Evolutionary conservation across 1,284 basidiomycete genomes (phyloP).

Genomic region (Puccinia hordei): DNA sequence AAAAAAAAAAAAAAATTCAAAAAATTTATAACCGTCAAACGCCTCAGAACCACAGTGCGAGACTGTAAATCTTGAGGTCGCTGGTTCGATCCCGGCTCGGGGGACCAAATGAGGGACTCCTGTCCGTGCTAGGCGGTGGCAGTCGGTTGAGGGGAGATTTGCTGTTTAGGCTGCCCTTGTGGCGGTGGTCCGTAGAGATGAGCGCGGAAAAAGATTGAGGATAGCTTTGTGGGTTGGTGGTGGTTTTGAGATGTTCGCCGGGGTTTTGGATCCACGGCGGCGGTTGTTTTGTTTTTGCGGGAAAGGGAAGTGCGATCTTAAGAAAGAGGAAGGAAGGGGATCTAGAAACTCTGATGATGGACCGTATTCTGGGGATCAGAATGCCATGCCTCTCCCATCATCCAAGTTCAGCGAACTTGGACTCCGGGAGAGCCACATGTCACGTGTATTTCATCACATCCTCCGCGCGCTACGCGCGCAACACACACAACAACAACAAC

Average conservation of each 20-base stretch:
- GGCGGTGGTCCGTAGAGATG: background rate
- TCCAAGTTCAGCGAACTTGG: background rate
- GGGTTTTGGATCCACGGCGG: slow-evolving; percentile 4
- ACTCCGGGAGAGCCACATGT: background rate
- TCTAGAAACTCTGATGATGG: background rate
- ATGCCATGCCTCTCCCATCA: slow-evolving; percentile 1
- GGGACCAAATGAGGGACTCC: slow-evolving; percentile 14
- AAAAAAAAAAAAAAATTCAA: background rate
- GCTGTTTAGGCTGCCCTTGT: slow-evolving; percentile 3
- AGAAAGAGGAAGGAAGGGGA: background rate
- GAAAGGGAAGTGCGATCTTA: background rate
- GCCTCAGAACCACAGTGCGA: background rate
- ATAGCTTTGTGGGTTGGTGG: background rate
- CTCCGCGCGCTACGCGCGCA: slow-evolving; percentile 4
- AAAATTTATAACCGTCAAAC: background rate
- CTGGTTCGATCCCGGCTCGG: background rate
- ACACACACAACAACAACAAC: slow-evolving; percentile 1
- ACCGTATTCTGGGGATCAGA: background rate
- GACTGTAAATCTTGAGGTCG: slow-evolving; percentile 4
- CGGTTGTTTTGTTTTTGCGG: background rate
- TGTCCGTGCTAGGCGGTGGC: background rate
- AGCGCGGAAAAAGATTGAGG: background rate
- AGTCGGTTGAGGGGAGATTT: background rate
- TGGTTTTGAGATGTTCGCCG: slow-evolving; percentile 1
- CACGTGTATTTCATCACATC: slow-evolving; percentile 4